phyloP scores from a whole-genome alignment of 2,329 filamentous ascomycete species.

The Pseudofabraea citricarpa region DNA sequence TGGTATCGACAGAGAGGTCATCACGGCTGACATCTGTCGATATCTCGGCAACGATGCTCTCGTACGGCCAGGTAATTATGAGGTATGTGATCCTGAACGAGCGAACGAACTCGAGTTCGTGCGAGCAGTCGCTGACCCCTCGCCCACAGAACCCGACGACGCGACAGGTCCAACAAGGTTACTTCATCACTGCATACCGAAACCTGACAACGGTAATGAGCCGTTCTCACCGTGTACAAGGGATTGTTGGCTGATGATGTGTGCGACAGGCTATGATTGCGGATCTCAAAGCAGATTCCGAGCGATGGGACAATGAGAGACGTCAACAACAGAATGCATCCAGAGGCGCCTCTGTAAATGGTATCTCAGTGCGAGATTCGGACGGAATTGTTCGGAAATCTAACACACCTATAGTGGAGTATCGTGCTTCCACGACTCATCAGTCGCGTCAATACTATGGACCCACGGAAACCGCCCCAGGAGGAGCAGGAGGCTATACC shows the following conservation, averaged over 20 bases:
- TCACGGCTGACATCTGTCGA: constrained; percentile 79
- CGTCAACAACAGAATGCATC: constrained; percentile 17
- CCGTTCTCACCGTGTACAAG: constrained; percentile 14
- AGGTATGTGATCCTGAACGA: constrained; percentile 45
- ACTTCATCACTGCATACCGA: constrained; percentile 74
- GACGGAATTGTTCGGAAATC: constrained; percentile 27
- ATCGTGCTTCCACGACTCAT: constrained; percentile 28
- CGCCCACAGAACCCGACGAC: constrained; percentile 46
- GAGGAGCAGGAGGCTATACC: constrained; percentile 16
- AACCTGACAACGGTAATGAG: constrained; percentile 66
- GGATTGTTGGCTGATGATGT: constrained; percentile 13
- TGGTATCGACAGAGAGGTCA: constrained; percentile 79
- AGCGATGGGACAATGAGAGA: constrained; percentile 39
- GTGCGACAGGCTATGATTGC: constrained; percentile 45
- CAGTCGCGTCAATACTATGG: constrained; percentile 30
- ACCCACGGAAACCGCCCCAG: constrained; percentile 20
- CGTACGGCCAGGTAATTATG: constrained; percentile 69
- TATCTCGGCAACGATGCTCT: constrained; percentile 80
- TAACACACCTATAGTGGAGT: constrained; percentile 31
- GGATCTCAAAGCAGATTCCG: constrained; percentile 47
- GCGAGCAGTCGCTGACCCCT: background rate
- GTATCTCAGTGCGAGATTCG: constrained; percentile 27
- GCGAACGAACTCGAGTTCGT: background rate
- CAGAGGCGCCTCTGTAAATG: constrained; percentile 26
- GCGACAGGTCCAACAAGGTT: constrained; percentile 62